phyloP scores from a whole-genome alignment of 495 filamentous ascomycete genomes.

The Penicillium verhagenii region DNA sequence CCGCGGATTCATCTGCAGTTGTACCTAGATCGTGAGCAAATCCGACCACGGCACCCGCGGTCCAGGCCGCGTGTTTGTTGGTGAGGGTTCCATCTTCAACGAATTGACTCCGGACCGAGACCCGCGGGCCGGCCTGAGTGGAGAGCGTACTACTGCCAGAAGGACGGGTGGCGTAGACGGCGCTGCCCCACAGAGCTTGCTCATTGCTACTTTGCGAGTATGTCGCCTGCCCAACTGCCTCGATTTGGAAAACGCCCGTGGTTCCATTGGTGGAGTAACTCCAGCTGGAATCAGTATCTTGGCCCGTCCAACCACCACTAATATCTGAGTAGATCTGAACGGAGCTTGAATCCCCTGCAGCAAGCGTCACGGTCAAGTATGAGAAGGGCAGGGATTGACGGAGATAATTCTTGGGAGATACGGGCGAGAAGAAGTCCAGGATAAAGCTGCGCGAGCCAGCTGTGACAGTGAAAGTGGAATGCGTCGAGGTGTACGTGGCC shows the following conservation, averaged over 20 bases:
- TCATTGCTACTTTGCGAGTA: slow-evolving; percentile 32
- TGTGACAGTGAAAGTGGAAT: slow-evolving; percentile 35
- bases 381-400: slow-evolving; percentile 76
- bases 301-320: slow-evolving; percentile 44
- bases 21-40: slow-evolving; percentile 39
- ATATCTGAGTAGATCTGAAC: slow-evolving; percentile 47
- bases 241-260: slow-evolving; percentile 31
- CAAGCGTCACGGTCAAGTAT: slow-evolving; percentile 68
- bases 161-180: slow-evolving; percentile 38
- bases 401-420: slow-evolving; percentile 75
- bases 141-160: slow-evolving; percentile 19
- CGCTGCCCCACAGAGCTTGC: slow-evolving; percentile 42
- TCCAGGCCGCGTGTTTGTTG: slow-evolving; percentile 23
- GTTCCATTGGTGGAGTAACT: slow-evolving; percentile 24
- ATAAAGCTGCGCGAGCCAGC: slow-evolving; percentile 34
- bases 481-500: slow-evolving; percentile 41
- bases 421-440: slow-evolving; percentile 70
- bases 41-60: slow-evolving; percentile 28
- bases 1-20: slow-evolving; percentile 19
- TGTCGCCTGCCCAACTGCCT: slow-evolving; percentile 17
- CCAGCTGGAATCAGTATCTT: slow-evolving; percentile 26
- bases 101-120: slow-evolving; percentile 28
- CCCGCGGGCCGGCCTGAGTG: slow-evolving; percentile 23
- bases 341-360: slow-evolving; percentile 16
- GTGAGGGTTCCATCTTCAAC: slow-evolving; percentile 28